Conservation (phyloP, 176 grass and related monocot species). For the Avena eriantha region DNA sequence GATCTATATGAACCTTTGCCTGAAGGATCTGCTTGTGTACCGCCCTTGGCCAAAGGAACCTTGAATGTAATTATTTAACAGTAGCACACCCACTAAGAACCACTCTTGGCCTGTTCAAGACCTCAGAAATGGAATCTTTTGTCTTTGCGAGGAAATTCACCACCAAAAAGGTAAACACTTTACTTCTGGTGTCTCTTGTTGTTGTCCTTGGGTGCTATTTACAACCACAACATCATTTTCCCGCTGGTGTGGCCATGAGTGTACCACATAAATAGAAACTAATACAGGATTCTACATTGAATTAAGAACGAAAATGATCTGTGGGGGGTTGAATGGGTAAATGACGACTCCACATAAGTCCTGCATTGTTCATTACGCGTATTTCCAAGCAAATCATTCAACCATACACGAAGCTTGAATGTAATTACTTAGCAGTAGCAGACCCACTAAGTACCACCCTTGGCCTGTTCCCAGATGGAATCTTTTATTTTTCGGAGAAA, state of each 20-base stretch:
- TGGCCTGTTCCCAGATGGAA: constrained; percentile 14
- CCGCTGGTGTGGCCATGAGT: no score
- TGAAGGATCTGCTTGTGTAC: neutral
- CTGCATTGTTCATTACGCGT: neutral
- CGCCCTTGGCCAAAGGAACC: no score
- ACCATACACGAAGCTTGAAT: neutral
- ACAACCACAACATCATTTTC: no score
- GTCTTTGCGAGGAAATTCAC: no score
- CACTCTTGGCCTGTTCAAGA: no score
- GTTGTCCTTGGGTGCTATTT: no score
- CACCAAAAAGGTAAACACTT: no score
- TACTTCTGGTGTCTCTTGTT: no score
- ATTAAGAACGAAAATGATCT: neutral
- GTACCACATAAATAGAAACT: no score
- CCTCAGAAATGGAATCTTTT: no score
- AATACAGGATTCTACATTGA: neutral
- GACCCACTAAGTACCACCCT: constrained; percentile 9
- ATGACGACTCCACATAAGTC: neutral
- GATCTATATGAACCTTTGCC: constrained; percentile 1
- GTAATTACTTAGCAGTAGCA: neutral
- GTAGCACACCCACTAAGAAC: no score
- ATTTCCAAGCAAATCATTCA: neutral
- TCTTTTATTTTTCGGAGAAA: neutral
- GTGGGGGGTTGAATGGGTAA: neutral
- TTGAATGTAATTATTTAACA: no score